A percentile compares a stretch with the other conserved stretches of the same genome.
Conservation (phyloP, 1,284 basidiomycete species). For the Cutaneotrichosporon sp. region DNA sequence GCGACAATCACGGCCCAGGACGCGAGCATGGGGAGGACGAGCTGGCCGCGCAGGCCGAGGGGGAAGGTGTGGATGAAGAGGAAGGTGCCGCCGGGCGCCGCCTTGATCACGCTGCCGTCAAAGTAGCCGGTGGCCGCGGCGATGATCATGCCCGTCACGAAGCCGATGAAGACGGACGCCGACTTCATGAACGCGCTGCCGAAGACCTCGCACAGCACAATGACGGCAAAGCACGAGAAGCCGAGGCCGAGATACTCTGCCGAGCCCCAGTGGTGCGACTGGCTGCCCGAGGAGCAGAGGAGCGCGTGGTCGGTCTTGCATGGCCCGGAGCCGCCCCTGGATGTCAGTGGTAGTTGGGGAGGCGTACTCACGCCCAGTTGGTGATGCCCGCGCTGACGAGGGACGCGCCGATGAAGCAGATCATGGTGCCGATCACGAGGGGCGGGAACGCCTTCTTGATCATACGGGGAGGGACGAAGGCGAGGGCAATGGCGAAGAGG, state of each 20-base stretch:
- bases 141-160: constrained; percentile 37
- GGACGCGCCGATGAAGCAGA: constrained; percentile 39
- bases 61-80: constrained; percentile 37
- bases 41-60: constrained; percentile 32
- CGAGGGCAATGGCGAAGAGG: constrained; percentile 33
- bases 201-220: constrained; percentile 36
- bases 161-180: constrained; percentile 40
- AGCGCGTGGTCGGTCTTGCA: constrained; percentile 35
- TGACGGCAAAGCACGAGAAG: constrained; percentile 31
- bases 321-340: constrained; percentile 29
- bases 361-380: constrained; percentile 35
- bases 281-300: constrained; percentile 24
- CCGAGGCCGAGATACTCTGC: constrained; percentile 35
- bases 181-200: constrained; percentile 44
- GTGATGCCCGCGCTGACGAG: constrained; percentile 34
- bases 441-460: constrained; percentile 42
- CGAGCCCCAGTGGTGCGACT: constrained; percentile 32
- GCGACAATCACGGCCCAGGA: constrained; percentile 38
- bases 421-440: constrained; percentile 39
- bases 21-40: constrained; percentile 39
- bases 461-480: constrained; percentile 36
- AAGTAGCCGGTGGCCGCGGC: constrained; percentile 40
- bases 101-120: constrained; percentile 26
- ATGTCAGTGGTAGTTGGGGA: background rate
- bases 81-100: constrained; percentile 35